phyloP scores from a whole-genome alignment of 1,139 yeast genomes.

The Hemisphaericaspora xylofermentans region DNA sequence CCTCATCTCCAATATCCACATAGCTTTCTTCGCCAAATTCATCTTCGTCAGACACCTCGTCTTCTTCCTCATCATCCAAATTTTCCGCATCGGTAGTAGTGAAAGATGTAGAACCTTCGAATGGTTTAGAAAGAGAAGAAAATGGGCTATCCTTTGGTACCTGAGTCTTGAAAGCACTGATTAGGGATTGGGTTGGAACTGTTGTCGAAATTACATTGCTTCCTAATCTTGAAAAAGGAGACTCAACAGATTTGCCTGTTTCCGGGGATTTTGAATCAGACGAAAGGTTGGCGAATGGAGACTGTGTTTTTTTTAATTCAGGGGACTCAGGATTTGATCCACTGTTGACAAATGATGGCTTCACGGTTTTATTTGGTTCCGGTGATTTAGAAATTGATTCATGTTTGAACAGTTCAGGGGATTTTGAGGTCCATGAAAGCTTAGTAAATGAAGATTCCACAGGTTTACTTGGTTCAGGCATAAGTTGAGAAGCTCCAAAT shows the following conservation, averaged over 20 bases:
- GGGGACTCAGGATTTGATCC: no score
- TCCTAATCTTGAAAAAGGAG: conserved; percentile 11
- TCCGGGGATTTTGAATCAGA: no score
- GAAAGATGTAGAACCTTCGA: background rate
- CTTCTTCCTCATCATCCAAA: conserved; percentile 5
- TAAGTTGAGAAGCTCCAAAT: background rate
- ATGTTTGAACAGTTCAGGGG: no score
- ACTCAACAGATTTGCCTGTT: background rate
- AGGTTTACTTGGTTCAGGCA: background rate
- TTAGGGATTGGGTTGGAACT: conserved; percentile 3
- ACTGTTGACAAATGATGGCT: no score
- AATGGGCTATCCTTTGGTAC: background rate
- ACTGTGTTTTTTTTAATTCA: background rate
- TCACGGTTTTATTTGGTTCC: no score
- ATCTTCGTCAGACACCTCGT: conserved; percentile 7
- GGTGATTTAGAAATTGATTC: no score
- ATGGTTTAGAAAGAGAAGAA: background rate
- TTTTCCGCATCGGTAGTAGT: background rate
- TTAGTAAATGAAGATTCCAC: conserved; percentile 4
- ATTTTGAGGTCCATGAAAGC: background rate
- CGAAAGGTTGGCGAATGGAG: background rate
- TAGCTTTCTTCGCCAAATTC: conserved; percentile 3
- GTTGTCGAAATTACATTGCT: background rate
- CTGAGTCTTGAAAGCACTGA: conserved; percentile 4
- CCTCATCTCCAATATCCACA: conserved; percentile 1